Percentiles rank a stretch among this genome's conserved stretches.
phyloP scores from a whole-genome alignment of 106 monocot genomes.

The Agapanthus africanus region DNA sequence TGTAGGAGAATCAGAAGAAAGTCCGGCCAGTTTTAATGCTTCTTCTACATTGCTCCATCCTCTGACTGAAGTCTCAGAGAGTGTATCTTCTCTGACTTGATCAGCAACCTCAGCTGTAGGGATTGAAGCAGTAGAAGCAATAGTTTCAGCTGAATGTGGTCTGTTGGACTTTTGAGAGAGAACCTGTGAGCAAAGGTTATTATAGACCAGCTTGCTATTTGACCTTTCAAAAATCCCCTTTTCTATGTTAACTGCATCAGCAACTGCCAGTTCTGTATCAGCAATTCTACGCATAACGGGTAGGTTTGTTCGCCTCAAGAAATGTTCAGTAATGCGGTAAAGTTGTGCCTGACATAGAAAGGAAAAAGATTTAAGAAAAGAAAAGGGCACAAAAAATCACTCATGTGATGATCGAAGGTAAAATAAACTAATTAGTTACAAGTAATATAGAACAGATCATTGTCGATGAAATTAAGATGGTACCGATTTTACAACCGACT shows the following conservation, averaged over 20 bases:
- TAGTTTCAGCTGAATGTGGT: slow-evolving; percentile 12
- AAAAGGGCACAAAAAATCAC: too few relatives aligned
- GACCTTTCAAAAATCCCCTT: slow-evolving; percentile 81
- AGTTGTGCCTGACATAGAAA: slow-evolving; percentile 68
- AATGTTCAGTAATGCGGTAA: slow-evolving; percentile 75
- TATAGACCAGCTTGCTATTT: slow-evolving; percentile 83
- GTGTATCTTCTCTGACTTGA: slow-evolving; percentile 5
- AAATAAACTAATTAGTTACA: not conserved
- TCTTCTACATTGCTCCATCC: slow-evolving; percentile 38
- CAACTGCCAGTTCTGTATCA: slow-evolving; percentile 79
- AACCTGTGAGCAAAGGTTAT: slow-evolving; percentile 70
- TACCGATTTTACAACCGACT: not conserved
- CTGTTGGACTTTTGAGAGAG: slow-evolving; percentile 36
- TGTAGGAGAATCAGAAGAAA: slow-evolving; percentile 81
- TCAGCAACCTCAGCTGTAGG: slow-evolving; percentile 5
- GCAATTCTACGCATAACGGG: slow-evolving; percentile 41
- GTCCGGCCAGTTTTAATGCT: slow-evolving; percentile 67
- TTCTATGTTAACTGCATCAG: slow-evolving; percentile 91
- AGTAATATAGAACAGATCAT: not conserved
- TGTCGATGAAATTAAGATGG: not conserved
- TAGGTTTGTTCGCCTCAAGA: slow-evolving; percentile 48
- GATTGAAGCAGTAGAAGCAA: slow-evolving; percentile 1
- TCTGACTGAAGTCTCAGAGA: not conserved
- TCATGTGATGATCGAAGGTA: not conserved
- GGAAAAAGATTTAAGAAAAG: too few relatives aligned